Percentiles rank a stretch among this genome's conserved stretches.
These are phyloP conservation scores for Tremellales sp. DNA, from an alignment of 1,284 basidiomycete species.

Conservation along the genomic window DNA sequence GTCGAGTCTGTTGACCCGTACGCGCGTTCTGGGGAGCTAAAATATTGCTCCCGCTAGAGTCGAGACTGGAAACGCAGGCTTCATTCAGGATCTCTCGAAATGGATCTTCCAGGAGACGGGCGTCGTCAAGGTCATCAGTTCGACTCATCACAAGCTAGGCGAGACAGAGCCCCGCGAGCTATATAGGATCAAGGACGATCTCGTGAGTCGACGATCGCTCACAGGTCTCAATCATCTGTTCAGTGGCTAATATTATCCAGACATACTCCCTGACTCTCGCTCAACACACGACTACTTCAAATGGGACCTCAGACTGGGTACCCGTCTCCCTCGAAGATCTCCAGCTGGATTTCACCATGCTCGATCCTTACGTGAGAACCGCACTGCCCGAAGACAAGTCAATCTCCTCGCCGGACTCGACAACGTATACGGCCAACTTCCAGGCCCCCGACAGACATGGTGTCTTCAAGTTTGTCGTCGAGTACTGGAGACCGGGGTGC, in stretches of 20 bases:
- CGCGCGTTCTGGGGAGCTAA: too few species aligned
- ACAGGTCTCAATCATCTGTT: background rate
- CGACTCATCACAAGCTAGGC: constrained; percentile 68
- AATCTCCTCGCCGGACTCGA: constrained; percentile 13
- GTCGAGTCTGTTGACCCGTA: constrained; percentile 8
- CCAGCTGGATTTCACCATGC: constrained; percentile 95
- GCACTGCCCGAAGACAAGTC: constrained; percentile 55
- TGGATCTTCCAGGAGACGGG: constrained; percentile 91
- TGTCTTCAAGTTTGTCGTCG: constrained; percentile 91
- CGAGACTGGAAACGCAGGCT: constrained; percentile 68
- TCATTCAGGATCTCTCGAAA: constrained; percentile 67
- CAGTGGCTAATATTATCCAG: constrained; percentile 47
- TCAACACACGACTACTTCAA: constrained; percentile 31
- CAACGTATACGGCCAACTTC: constrained; percentile 71
- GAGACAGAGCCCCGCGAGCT: constrained; percentile 56
- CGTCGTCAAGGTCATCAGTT: constrained; percentile 72
- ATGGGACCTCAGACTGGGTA: constrained; percentile 55
- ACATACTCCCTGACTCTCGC: constrained; percentile 62
- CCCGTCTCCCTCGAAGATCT: constrained; percentile 70
- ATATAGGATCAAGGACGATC: constrained; percentile 83
- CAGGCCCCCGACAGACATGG: constrained; percentile 90
- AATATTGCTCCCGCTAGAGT: constrained; percentile 30
- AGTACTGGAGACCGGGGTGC: constrained; percentile 83
- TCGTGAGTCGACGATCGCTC: constrained; percentile 55
- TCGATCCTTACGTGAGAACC: constrained; percentile 88